Evolutionary conservation across 1,284 basidiomycete species (phyloP).

Genomic region (Leccinum subfulvum): DNA sequence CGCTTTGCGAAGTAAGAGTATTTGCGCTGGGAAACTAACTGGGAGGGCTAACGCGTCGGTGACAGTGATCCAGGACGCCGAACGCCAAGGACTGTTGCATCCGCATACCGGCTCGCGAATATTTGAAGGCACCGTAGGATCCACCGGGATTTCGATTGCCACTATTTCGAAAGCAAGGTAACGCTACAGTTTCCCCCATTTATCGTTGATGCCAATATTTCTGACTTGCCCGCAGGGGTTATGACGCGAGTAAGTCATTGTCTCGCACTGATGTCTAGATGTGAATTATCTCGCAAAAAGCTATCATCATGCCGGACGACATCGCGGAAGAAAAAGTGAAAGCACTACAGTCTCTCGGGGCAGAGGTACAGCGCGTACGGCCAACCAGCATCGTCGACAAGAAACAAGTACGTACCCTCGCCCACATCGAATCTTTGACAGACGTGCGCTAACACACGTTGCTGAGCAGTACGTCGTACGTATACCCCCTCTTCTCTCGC

Average conservation of each 20-base stretch:
- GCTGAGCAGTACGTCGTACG: constrained; percentile 25
- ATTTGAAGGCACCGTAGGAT: constrained; percentile 97
- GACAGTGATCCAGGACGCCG: constrained; percentile 91
- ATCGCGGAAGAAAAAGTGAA: constrained; percentile 91
- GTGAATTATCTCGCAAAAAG: constrained; percentile 35
- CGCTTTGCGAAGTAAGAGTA: constrained; percentile 72
- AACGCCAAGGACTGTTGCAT: constrained; percentile 76
- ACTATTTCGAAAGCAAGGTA: constrained; percentile 88
- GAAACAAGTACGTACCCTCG: constrained; percentile 73
- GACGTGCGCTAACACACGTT: not conserved
- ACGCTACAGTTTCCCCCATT: constrained; percentile 13
- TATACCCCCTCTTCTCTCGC: constrained; percentile 5
- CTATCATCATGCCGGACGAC: constrained; percentile 93
- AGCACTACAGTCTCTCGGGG: constrained; percentile 82
- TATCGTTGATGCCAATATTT: not conserved
- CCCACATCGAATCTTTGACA: not conserved
- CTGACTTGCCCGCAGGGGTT: constrained; percentile 50
- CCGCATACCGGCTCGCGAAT: constrained; percentile 91
- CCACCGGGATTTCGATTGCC: constrained; percentile 95
- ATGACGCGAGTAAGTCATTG: constrained; percentile 62
- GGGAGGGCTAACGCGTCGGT: constrained; percentile 1
- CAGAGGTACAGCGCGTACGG: constrained; percentile 80
- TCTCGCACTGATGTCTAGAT: constrained; percentile 14
- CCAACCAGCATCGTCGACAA: constrained; percentile 92
- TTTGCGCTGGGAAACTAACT: not conserved